Conservation (phyloP, 176 grass and related monocot species). For the Poa annua region DNA sequence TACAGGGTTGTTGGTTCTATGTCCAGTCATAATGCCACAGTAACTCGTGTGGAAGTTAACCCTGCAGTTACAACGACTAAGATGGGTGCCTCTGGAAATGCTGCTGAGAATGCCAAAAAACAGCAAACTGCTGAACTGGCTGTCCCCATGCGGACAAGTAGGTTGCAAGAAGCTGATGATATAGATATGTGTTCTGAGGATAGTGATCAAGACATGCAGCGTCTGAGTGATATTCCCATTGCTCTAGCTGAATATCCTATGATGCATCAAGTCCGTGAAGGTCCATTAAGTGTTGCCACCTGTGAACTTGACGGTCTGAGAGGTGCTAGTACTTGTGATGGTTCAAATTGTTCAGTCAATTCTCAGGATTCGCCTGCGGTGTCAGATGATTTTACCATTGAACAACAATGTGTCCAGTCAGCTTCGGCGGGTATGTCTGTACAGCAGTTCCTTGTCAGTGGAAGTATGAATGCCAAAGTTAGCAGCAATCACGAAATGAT, state of each 20-base stretch:
- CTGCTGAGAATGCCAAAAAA: conserved; percentile 16
- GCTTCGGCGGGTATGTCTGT: conserved; percentile 42
- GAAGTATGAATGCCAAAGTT: conserved; percentile 31
- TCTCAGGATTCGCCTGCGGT: conserved; percentile 35
- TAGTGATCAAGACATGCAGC: conserved; percentile 26
- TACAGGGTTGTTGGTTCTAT: conserved; percentile 69
- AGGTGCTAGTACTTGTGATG: conserved; percentile 40
- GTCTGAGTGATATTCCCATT: conserved; percentile 54
- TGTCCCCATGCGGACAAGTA: conserved; percentile 22
- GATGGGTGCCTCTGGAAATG: conserved; percentile 40
- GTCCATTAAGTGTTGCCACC: conserved; percentile 41
- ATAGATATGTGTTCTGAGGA: conserved; percentile 4
- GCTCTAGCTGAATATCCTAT: conserved; percentile 66
- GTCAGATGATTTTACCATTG: conserved; percentile 35
- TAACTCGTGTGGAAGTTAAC: conserved; percentile 41
- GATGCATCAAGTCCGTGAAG: conserved; percentile 58
- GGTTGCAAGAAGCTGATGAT: conserved; percentile 31
- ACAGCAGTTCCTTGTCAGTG: conserved; percentile 30
- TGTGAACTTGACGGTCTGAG: conserved; percentile 33
- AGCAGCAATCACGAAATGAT: conserved; percentile 29
- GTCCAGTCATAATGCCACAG: conserved; percentile 34
- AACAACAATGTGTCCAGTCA: conserved; percentile 28
- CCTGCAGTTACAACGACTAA: conserved; percentile 39
- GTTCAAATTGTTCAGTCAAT: conserved; percentile 41
- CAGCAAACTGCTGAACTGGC: conserved; percentile 26